Conservation (phyloP, 148 eudicot genomes). For the Suaeda aralocaspica region DNA sequence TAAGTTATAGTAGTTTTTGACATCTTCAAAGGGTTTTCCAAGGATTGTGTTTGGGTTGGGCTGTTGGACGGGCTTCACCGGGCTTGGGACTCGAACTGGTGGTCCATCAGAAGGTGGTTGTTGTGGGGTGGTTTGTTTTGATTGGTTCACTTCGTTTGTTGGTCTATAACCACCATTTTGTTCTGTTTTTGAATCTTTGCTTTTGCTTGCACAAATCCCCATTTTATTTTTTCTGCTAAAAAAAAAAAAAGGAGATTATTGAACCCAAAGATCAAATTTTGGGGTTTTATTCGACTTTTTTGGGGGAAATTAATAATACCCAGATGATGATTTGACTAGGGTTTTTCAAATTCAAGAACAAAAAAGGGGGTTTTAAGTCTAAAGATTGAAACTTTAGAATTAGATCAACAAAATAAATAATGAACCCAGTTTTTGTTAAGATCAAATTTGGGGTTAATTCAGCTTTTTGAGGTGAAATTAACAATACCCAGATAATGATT, state of each 20-base stretch:
- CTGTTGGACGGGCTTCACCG: slow-evolving; percentile 27
- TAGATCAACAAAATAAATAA: no score
- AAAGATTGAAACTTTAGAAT: no score
- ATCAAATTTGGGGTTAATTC: no score
- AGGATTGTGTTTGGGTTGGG: slow-evolving; percentile 55
- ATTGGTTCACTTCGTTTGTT: slow-evolving; percentile 19
- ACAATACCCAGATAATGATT: slow-evolving; percentile 17
- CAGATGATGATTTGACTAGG: slow-evolving; percentile 9
- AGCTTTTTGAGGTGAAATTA: no score
- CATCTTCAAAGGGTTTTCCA: slow-evolving; percentile 73
- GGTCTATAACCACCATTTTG: slow-evolving; percentile 29
- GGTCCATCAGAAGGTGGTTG: slow-evolving; percentile 22
- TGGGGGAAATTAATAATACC: neutral
- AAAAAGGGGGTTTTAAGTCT: no score
- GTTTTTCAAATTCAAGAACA: neutral
- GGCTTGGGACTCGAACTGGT: slow-evolving; percentile 29
- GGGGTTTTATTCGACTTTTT: neutral
- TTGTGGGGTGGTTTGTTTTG: slow-evolving; percentile 31
- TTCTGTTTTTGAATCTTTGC: slow-evolving; percentile 24
- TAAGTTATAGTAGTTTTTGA: slow-evolving; percentile 44
- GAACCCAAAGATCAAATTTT: slow-evolving; percentile 7
- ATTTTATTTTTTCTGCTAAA: slow-evolving; percentile 22
- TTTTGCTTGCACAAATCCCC: slow-evolving; percentile 62
- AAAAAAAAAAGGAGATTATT: neutral
- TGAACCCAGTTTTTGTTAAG: no score